A percentile compares a stretch with the other conserved stretches of the same genome.
Evolutionary conservation across 805 yeast genomes (phyloP).

Genomic region (Pichia phayaonensis): DNA sequence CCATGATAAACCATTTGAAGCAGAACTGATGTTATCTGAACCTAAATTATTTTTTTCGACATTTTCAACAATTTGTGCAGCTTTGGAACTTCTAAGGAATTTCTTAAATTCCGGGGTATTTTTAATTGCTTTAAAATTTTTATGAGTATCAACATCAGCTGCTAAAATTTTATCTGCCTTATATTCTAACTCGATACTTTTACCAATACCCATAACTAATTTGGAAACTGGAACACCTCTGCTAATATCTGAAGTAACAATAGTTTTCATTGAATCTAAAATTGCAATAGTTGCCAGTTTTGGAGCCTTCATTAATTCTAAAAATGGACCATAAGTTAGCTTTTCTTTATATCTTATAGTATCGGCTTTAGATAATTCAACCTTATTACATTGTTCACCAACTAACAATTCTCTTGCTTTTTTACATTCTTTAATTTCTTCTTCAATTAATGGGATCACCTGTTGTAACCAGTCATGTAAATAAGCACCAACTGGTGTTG

Average conservation of each 20-base stretch:
- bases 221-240: conserved; percentile 83
- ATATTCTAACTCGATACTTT: conserved; percentile 78
- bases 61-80: conserved; percentile 21
- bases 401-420: conserved; percentile 29
- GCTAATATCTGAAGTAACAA: conserved; percentile 64
- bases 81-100: conserved; percentile 29
- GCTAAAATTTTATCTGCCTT: conserved; percentile 58
- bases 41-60: conserved; percentile 18
- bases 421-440: conserved; percentile 54
- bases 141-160: conserved; percentile 47
- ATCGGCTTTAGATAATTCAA: conserved; percentile 17
- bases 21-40: conserved; percentile 10
- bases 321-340: conserved; percentile 66
- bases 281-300: conserved; percentile 80
- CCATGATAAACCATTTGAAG: conserved; percentile 18
- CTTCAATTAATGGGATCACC: conserved; percentile 60
- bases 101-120: conserved; percentile 36
- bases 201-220: conserved; percentile 75
- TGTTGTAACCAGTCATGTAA: conserved; percentile 80
- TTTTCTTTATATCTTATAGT: conserved; percentile 27
- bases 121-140: conserved; percentile 43
- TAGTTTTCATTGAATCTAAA: conserved; percentile 67
- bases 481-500: conserved; percentile 59
- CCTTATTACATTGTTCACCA: conserved; percentile 8
- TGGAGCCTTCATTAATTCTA: conserved; percentile 65